Conservation (phyloP, 768 basidiomycete genomes). For the Mycena galopus region DNA sequence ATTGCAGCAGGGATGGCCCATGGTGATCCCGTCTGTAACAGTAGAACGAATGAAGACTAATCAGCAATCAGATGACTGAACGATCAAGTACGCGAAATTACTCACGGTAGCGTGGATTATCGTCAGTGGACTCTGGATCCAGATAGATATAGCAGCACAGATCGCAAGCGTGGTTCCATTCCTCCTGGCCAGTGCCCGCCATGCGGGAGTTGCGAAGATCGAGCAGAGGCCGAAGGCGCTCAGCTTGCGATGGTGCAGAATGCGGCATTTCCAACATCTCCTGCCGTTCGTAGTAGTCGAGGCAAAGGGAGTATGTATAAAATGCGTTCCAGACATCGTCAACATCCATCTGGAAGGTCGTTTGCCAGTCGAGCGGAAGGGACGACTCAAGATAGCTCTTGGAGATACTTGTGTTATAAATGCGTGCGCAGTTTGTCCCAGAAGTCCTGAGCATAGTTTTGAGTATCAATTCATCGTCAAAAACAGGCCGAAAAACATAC, state of each 20-base stretch:
- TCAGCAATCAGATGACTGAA: background rate
- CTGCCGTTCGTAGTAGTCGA: conserved; percentile 34
- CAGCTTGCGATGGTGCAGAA: conserved; percentile 31
- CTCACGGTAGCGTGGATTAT: conserved; percentile 27
- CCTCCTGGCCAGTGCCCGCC: conserved; percentile 45
- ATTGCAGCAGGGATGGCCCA: no score
- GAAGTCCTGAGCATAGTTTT: conserved; percentile 35
- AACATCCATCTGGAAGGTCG: conserved; percentile 27
- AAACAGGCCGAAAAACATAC: background rate
- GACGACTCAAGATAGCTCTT: background rate
- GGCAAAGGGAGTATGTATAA: conserved; percentile 37
- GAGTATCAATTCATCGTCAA: background rate
- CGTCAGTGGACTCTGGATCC: conserved; percentile 11
- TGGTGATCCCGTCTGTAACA: conserved; percentile 19
- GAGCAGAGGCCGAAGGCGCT: conserved; percentile 39
- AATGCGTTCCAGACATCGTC: conserved; percentile 45
- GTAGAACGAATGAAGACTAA: conserved; percentile 12
- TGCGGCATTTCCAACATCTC: conserved; percentile 35
- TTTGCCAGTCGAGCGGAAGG: conserved; percentile 31
- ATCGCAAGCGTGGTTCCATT: conserved; percentile 48
- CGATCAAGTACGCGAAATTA: conserved; percentile 1
- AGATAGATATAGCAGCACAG: conserved; percentile 39
- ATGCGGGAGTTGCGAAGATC: conserved; percentile 40
- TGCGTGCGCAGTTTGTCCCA: conserved; percentile 33
- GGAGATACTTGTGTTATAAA: conserved; percentile 41